Evolutionary conservation across 495 filamentous ascomycete species (phyloP).

Genomic region (Stereocaulon alpinum): DNA sequence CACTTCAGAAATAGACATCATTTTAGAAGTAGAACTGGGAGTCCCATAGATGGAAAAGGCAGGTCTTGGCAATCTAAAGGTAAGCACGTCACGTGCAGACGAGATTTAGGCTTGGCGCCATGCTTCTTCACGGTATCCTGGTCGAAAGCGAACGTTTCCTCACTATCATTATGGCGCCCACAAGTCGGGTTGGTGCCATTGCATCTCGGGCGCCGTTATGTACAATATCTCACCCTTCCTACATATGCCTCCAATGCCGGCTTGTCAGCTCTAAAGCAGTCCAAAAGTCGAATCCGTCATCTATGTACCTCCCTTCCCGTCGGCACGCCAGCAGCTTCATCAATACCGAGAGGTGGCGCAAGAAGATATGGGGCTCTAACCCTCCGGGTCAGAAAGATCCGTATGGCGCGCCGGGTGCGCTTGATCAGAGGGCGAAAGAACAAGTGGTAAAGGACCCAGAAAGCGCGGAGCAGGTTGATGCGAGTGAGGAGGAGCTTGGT

Average conservation of each 20-base stretch:
- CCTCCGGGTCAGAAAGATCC: constrained; percentile 46
- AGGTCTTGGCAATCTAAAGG: no score
- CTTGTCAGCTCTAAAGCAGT: constrained; percentile 9
- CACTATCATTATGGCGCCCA: constrained; percentile 5
- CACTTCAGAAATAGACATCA: no score
- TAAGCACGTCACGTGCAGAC: no score
- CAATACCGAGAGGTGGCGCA: constrained; percentile 12
- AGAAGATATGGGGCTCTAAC: constrained; percentile 45
- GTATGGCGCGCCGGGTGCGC: constrained; percentile 34
- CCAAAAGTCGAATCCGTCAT: not conserved
- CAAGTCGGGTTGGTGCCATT: not conserved
- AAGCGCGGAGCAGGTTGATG: not conserved
- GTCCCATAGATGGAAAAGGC: no score
- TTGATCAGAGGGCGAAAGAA: constrained; percentile 25
- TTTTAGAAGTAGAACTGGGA: no score
- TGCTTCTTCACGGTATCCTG: no score
- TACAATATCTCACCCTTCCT: constrained; percentile 1
- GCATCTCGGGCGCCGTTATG: not conserved
- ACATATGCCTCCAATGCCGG: constrained; percentile 24
- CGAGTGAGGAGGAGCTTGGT: not conserved
- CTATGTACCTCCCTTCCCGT: not conserved
- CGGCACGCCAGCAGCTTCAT: constrained; percentile 25
- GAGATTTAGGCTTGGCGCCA: no score
- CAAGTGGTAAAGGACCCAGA: constrained; percentile 7
- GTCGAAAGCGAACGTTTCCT: no score